phyloP scores from a whole-genome alignment of 371 early-diverging fungal species.

The Mortierella sp. region DNA sequence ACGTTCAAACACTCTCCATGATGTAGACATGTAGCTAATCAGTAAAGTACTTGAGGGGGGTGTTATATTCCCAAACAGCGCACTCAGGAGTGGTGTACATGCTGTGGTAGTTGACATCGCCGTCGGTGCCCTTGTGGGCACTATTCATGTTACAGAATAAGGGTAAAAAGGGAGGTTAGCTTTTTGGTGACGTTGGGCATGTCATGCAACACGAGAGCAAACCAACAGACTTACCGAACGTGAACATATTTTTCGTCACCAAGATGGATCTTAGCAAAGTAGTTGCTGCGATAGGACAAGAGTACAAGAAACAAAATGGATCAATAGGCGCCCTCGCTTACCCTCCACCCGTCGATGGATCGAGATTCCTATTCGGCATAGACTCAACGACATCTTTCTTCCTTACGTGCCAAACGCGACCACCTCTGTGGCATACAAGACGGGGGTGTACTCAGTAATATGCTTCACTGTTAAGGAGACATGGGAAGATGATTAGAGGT shows the following conservation, averaged over 20 bases:
- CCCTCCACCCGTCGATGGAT: too few relatives aligned
- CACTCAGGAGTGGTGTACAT: slow-evolving; percentile 59
- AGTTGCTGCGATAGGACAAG: slow-evolving; percentile 49
- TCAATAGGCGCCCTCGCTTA: too few relatives aligned
- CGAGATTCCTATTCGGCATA: too few relatives aligned
- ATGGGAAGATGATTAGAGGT: background rate
- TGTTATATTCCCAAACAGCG: slow-evolving; percentile 64
- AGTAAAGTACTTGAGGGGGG: slow-evolving; percentile 64
- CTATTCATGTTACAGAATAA: slow-evolving; percentile 18
- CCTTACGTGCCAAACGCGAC: slow-evolving; percentile 60
- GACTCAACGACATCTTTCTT: background rate
- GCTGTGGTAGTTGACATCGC: slow-evolving; percentile 57
- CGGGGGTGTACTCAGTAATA: slow-evolving; percentile 58
- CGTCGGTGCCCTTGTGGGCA: slow-evolving; percentile 57
- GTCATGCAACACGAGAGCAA: background rate
- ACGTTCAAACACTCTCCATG: too few relatives aligned
- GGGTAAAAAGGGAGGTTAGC: background rate
- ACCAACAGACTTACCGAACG: slow-evolving; percentile 54
- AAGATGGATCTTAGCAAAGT: slow-evolving; percentile 64
- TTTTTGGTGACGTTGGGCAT: too few relatives aligned
- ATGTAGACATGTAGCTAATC: slow-evolving; percentile 46
- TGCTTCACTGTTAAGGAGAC: slow-evolving; percentile 43
- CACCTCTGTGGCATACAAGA: slow-evolving; percentile 62
- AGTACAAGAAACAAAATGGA: too few relatives aligned
- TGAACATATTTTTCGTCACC: slow-evolving; percentile 62